phyloP scores from a whole-genome alignment of 345 rosid genomes.

The Angophora floribunda region DNA sequence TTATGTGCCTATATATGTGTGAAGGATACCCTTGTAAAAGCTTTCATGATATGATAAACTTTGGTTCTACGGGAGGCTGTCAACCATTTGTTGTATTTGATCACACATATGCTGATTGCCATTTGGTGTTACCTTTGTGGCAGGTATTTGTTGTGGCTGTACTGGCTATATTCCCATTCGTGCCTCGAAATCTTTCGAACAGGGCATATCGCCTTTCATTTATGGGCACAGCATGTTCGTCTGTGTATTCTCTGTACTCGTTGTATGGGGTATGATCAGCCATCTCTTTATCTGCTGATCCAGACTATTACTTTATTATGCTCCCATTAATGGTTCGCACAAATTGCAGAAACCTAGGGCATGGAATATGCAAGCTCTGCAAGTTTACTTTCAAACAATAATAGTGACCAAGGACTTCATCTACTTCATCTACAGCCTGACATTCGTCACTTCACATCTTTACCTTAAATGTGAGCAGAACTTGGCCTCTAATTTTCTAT shows the following conservation, averaged over 20 bases:
- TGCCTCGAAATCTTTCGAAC: constrained; percentile 62
- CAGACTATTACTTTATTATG: background rate
- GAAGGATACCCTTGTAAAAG: background rate
- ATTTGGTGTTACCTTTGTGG: constrained; percentile 6
- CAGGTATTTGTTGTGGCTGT: constrained; percentile 87
- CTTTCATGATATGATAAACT: background rate
- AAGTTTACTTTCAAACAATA: constrained; percentile 73
- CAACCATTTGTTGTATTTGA: background rate
- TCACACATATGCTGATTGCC: background rate
- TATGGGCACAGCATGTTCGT: constrained; percentile 88
- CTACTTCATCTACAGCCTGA: constrained; percentile 81
- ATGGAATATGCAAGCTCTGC: constrained; percentile 86
- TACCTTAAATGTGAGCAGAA: constrained; percentile 74
- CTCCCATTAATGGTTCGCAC: background rate
- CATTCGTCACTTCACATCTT: constrained; percentile 82
- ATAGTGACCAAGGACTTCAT: constrained; percentile 88
- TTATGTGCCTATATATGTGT: background rate
- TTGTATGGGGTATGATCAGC: constrained; percentile 64
- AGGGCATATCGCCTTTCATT: constrained; percentile 88
- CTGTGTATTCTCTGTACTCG: constrained; percentile 78
- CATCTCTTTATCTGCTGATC: background rate
- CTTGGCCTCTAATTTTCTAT: background rate
- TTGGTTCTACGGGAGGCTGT: background rate
- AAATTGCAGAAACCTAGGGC: constrained; percentile 73
- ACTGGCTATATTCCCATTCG: constrained; percentile 78